Conservation (phyloP, 768 basidiomycete genomes). For the Mycena maculata region DNA sequence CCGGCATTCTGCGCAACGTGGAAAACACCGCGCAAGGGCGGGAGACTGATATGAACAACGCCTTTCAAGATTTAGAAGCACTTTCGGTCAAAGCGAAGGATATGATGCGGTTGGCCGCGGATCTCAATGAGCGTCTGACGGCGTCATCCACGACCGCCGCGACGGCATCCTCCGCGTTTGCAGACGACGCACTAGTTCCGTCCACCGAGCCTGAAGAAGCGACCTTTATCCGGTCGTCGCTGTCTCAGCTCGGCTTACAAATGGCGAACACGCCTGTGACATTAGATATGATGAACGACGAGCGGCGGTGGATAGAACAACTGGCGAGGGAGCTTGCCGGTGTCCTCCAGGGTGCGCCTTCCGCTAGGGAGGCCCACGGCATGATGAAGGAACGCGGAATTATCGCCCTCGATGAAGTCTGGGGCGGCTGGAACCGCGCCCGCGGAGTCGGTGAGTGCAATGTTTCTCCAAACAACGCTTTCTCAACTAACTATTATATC, state of each 20-base stretch:
- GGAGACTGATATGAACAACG: constrained; percentile 75
- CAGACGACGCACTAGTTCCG: constrained; percentile 44
- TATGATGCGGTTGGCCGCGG: constrained; percentile 90
- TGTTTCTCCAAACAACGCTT: not conserved
- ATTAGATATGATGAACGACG: constrained; percentile 87
- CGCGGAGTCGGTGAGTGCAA: constrained; percentile 69
- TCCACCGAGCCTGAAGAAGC: constrained; percentile 81
- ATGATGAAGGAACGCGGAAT: constrained; percentile 86
- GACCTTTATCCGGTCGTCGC: constrained; percentile 87
- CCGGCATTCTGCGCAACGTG: constrained; percentile 84
- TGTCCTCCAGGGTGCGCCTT: constrained; percentile 65
- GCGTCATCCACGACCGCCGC: constrained; percentile 45
- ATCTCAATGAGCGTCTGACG: constrained; percentile 81
- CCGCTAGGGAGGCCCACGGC: constrained; percentile 52
- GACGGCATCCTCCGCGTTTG: constrained; percentile 20
- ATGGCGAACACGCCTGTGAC: constrained; percentile 86
- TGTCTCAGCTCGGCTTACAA: constrained; percentile 90
- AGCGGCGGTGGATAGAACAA: constrained; percentile 80
- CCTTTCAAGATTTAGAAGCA: constrained; percentile 88
- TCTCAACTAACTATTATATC: not conserved
- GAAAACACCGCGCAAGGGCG: constrained; percentile 73
- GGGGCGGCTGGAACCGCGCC: constrained; percentile 96
- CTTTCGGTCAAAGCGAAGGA: constrained; percentile 92
- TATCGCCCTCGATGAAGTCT: constrained; percentile 90
- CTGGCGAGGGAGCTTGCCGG: constrained; percentile 85